Conservation (phyloP, 1,284 basidiomycete genomes). For the Pseudozyma sp. region DNA sequence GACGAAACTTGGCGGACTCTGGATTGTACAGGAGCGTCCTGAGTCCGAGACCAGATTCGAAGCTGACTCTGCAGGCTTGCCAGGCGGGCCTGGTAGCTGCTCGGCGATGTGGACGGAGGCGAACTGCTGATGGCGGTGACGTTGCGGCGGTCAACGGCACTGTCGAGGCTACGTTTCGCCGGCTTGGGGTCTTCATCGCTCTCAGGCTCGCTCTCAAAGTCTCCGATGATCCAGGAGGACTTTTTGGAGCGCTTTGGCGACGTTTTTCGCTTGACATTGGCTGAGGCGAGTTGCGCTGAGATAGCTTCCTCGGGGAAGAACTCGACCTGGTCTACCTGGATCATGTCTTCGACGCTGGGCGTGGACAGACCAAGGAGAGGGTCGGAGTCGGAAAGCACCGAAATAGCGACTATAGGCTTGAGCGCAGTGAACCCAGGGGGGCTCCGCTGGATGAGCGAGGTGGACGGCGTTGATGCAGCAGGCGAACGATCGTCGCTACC, state of each 20-base stretch:
- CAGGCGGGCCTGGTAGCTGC: slow-evolving; percentile 45
- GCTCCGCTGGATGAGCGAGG: slow-evolving; percentile 37
- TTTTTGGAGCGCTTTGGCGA: slow-evolving; percentile 36
- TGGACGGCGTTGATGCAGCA: slow-evolving; percentile 35
- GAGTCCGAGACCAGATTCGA: slow-evolving; percentile 40
- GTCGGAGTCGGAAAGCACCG: slow-evolving; percentile 32
- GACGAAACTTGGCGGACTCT: slow-evolving; percentile 32
- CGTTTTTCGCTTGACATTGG: slow-evolving; percentile 17
- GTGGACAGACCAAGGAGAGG: slow-evolving; percentile 30
- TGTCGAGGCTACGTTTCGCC: background rate
- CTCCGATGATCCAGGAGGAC: slow-evolving; percentile 47
- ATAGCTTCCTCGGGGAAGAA: slow-evolving; percentile 40
- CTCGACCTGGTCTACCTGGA: slow-evolving; percentile 41
- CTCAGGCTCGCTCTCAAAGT: slow-evolving; percentile 47
- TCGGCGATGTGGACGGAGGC: slow-evolving; percentile 12
- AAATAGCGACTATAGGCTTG: slow-evolving; percentile 33
- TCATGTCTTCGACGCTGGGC: slow-evolving; percentile 46
- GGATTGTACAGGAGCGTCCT: background rate
- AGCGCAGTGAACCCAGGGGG: slow-evolving; percentile 29
- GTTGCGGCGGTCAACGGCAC: slow-evolving; percentile 3
- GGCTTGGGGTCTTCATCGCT: slow-evolving; percentile 24
- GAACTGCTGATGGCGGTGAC: slow-evolving; percentile 20
- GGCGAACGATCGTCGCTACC: slow-evolving; percentile 35
- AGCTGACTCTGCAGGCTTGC: slow-evolving; percentile 44
- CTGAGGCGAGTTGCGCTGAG: slow-evolving; percentile 17